A percentile compares a stretch with the other conserved stretches of the same genome.
Evolutionary conservation across 2,329 filamentous ascomycete species (phyloP).

Genomic region (Periconia sp.): DNA sequence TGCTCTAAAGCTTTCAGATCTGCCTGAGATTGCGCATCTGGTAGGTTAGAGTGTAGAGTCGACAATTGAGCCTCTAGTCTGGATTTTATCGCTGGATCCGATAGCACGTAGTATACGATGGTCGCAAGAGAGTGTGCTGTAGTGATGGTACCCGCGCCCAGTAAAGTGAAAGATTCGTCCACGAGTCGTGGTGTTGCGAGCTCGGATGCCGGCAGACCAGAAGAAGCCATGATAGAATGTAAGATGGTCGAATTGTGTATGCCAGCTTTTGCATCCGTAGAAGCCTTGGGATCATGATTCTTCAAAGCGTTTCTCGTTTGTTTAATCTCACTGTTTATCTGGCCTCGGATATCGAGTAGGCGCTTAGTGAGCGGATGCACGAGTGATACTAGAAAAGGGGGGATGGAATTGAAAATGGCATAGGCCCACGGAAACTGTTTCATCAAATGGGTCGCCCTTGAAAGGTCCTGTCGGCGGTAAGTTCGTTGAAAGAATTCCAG

Average conservation of each 20-base stretch:
- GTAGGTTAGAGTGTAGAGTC: constrained; percentile 3
- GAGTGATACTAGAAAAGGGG: constrained; percentile 18
- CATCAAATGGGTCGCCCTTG: constrained; percentile 29
- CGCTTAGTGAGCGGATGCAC: constrained; percentile 25
- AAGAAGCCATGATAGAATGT: constrained; percentile 6
- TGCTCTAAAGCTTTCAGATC: constrained; percentile 6
- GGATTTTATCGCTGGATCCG: constrained; percentile 7
- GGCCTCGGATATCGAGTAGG: constrained; percentile 23
- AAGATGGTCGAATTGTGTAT: constrained; percentile 14
- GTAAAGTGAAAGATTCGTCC: constrained; percentile 15
- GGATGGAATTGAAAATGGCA: constrained; percentile 11
- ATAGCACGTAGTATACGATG: constrained; percentile 10
- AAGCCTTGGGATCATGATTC: not conserved
- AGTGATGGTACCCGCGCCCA: constrained; percentile 44
- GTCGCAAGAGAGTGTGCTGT: constrained; percentile 40
- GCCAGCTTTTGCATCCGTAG: not conserved
- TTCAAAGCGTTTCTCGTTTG: not conserved
- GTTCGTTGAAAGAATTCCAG: not conserved
- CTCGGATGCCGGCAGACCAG: constrained; percentile 16
- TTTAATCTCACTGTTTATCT: constrained; percentile 15
- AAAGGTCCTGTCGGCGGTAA: constrained; percentile 17
- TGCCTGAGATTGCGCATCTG: not conserved
- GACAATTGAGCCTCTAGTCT: constrained; percentile 9
- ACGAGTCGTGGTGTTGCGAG: constrained; percentile 10
- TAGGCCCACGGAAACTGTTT: constrained; percentile 24